Base-by-base conservation (phyloP, 768 basidiomycete genomes). In the Lyophyllum decastes region DNA sequence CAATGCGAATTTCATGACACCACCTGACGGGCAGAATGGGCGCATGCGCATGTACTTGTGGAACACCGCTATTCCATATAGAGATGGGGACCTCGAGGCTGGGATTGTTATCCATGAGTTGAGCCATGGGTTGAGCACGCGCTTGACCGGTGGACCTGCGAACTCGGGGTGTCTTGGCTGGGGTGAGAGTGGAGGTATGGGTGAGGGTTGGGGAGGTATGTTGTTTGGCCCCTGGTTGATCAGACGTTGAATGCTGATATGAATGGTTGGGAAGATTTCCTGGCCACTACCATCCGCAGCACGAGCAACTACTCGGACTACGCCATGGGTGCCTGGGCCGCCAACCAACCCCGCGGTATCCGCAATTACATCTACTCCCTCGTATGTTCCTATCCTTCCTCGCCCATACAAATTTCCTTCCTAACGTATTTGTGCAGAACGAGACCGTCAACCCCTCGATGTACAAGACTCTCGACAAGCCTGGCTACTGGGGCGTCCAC, bases 131-230 rank as follows among this genome's bases (percentile, higher is more conserved):
- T 76, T 98, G 48, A 94, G 91, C 68, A 99, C 94, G 2, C 90
- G 96, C 66, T 72, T 98, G 60, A 98, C 96, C 7, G 96, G 96
- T 71, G 96, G 96, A 2, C 95, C 95, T 0, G 80, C 84, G 53
- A 92, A 96, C 76, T 95, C 93, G 27, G 92, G 90, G 2, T 97
- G 95, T 70, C 86, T 98, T 55, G 94, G 93, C 11, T 98, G 91
- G 88, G 95, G 96, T 51, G 95, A 98, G 76, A 82, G 87, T 25
- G 96, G 96, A 38, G 96, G 95, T 24, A 98, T 98, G 95, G 95
- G 95, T 63, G 94, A 97, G 74, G 95, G 95, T 14, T 97, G 95
- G 95, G 95, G 95, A 61, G 87, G 85, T 82, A 55, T 45, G 76
- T 72, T 0, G 7, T 4, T 4, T n/a, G n/a, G n/a, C n/a, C 21